Base-by-base conservation (phyloP, 163 green algal genomes). In the Prototheca cutis region DNA sequence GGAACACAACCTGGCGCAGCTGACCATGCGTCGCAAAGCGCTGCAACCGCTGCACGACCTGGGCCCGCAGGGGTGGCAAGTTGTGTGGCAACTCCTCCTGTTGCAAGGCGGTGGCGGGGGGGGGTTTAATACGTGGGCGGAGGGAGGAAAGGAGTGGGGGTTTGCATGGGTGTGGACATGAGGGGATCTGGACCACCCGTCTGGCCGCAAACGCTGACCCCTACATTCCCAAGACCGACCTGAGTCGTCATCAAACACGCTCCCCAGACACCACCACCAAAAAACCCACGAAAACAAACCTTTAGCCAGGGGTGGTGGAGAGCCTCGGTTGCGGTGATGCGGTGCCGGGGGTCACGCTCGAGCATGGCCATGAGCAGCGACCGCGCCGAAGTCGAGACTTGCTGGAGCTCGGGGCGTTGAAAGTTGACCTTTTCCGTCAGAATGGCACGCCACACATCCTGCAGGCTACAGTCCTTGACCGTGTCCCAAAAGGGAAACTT, bases 1-100 rank as follows among this genome's bases (percentile, higher is more conserved):
- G 27, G 3, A 34, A 40, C 52, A 86, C 75, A 48, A 91, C 40
- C 77, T 94, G 88, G 78, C 95, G 95, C 34, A 96, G 72, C 49
- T 83, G 77, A 31, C 81, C 82, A 60, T 94, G 94, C 0, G 88
- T 96, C 32, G 80, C 86, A 79, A 93, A 94, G 53, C 88, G 86
- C 78, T 96, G 88, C 66, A 96, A 77, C 21, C 88, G 73, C 75
- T 94, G 86, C 40, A 86, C 81, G 40, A 95, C 85, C 24, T 60
- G 84, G 55, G 80, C 79, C 40, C 81, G 61, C 51, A 93, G 72
- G 6, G 80, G 79, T 42, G 77, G 64, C 53, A 76, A 61, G 18
- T 45, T 23, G 28, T 25, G 29, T 19, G 30, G 23, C 5, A 62
- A 39, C 3, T 39, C 27, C 10, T 63, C 55, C 28, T 59, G 42